Base-by-base conservation (phyloP, 805 yeast species). In the Maudiozyma bulderi region DNA sequence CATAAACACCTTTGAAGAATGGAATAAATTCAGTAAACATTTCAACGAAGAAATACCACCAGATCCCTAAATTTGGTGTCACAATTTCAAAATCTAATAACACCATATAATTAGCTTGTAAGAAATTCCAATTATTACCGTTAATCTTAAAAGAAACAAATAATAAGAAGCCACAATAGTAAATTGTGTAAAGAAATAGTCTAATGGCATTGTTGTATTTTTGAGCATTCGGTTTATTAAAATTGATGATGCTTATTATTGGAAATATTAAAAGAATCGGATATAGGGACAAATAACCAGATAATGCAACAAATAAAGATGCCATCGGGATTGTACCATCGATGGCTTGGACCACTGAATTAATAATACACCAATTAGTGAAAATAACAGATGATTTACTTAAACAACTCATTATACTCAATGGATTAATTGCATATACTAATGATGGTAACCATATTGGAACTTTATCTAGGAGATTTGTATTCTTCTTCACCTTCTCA, bases 21-120 rank as follows among this genome's bases (percentile, higher is more conserved):
- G 86, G 81, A 31, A 83, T 76, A 73, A 91, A 93, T 61, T 81
- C 85, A 48, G 84, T 93, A 68, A 93, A 93, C 80, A 93, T 86
- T 66, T 93, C 99, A 40, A 91, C 85, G 72, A 93, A 93, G 58
- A 90, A 81, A 70, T 93, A 93, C 99, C 99, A 93, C 99, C 99
- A 93, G 20, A 93, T 71, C 0, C 99, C 99, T 55, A 93, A 65
- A 66, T 93, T 93, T 30, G 99, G 99, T 5, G 82, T 74, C 52
- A 89, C 78, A 54, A 87, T 90, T 38, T 74, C 74, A 57, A 86
- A 82, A 28, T 71, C 69, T 6, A 87, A 60, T 6, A 77, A 66
- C 3, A 79, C 72, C 13, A 83, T 81, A 59, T 83, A 87, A 39
- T 78, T 74, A 8, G 78, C 67, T 34, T 58, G 49, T n/a, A 86